These are phyloP conservation scores for Coemansia sp. DNA, from an alignment of 192 early-diverging fungal genomes.

Conservation along the genomic window DNA sequence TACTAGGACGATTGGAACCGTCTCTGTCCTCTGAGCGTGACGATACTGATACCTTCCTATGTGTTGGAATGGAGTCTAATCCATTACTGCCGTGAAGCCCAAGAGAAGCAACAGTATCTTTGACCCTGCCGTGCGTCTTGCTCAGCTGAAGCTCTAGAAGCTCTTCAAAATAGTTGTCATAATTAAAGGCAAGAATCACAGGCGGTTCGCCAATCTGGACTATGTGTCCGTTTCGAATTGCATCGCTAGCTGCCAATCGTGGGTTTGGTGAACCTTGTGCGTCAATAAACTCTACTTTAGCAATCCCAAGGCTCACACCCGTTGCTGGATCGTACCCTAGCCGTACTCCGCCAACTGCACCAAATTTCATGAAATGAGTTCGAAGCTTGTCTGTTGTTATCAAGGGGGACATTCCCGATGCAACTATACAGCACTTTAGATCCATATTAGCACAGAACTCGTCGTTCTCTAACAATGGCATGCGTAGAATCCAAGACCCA, in stretches of 20 bases:
- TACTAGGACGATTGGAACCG: not conserved
- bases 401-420: slow-evolving; percentile 46
- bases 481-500: slow-evolving; percentile 24
- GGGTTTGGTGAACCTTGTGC: slow-evolving; percentile 36
- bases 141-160: slow-evolving; percentile 7
- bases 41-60: not conserved
- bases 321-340: slow-evolving; percentile 50
- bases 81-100: not conserved
- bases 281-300: slow-evolving; percentile 36
- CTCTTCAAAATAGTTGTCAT: slow-evolving; percentile 30
- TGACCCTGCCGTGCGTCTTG: not conserved
- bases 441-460: slow-evolving; percentile 20
- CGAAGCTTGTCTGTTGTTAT: slow-evolving; percentile 45
- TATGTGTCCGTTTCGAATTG: slow-evolving; percentile 20
- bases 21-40: not conserved
- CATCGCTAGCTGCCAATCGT: slow-evolving; percentile 38
- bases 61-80: not conserved
- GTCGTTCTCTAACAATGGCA: slow-evolving; percentile 43
- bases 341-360: slow-evolving; percentile 36
- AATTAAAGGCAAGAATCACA: slow-evolving; percentile 23
- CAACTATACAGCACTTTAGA: slow-evolving; percentile 26
- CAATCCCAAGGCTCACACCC: slow-evolving; percentile 54
- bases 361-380: slow-evolving; percentile 41
- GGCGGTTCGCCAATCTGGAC: slow-evolving; percentile 36
- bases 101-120: not conserved